Conservation (phyloP, 2,329 filamentous ascomycete genomes). For the Hymenoscyphus scutula region DNA sequence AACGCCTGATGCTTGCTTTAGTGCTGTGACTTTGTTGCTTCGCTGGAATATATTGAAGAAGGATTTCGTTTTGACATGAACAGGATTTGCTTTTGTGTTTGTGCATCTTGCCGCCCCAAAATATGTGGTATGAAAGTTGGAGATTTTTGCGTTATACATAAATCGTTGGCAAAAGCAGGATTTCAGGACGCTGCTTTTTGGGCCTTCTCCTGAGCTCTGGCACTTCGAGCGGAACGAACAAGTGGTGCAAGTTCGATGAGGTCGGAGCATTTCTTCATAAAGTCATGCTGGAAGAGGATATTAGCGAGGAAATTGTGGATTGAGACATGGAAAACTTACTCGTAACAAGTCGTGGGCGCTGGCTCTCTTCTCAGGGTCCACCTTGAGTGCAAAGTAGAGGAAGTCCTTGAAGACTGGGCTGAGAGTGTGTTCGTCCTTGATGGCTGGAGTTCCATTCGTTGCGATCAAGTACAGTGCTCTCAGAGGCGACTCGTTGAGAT, state of each 20-base stretch:
- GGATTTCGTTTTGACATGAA: constrained; percentile 8
- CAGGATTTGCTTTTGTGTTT: constrained; percentile 13
- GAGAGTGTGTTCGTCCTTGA: constrained; percentile 87
- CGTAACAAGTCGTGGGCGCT: constrained; percentile 90
- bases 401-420: constrained; percentile 86
- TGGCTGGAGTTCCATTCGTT: constrained; percentile 89
- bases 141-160: constrained; percentile 1
- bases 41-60: constrained; percentile 9
- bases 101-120: constrained; percentile 17
- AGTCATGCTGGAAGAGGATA: constrained; percentile 61
- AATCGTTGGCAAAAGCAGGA: not conserved
- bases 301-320: constrained; percentile 16
- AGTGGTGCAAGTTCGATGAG: constrained; percentile 78
- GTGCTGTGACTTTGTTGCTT: constrained; percentile 10
- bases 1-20: constrained; percentile 16
- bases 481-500: constrained; percentile 90
- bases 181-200: constrained; percentile 51
- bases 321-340: constrained; percentile 56
- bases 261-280: constrained; percentile 75
- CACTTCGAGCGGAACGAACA: constrained; percentile 80
- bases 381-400: constrained; percentile 87
- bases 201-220: constrained; percentile 80
- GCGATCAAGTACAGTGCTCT: constrained; percentile 94
- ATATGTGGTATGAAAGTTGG: constrained; percentile 15
- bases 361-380: constrained; percentile 94